Evolutionary conservation across 1,139 yeast genomes (phyloP), one percentile per base, ranked within the genome.

Genomic region (Hemisphaericaspora xylofermentans): DNA sequence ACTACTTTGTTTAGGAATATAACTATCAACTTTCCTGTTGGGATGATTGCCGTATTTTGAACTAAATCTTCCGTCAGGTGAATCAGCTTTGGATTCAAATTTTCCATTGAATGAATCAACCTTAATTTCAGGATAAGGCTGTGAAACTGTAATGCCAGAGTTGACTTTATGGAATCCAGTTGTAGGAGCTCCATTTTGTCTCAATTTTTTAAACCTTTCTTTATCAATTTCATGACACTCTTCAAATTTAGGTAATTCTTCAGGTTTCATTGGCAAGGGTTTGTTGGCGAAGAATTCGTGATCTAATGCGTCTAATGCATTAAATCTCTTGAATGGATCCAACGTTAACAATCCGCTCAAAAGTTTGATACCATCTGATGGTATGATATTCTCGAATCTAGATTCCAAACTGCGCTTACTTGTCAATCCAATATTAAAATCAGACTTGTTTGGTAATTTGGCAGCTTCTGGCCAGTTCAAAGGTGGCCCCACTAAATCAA

Each of bases 161-260:
- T 6, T 14, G 8, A 17, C 32, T 34, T 29, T 17, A 9, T 31
- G 31, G 24, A 31, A 24, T 24, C 26, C 30, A 33, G 35, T 26
- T 27, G 22, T 31, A n/a, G 33, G 3, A 16, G 12, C 21, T 7
- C 21, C 33, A 15, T 35, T 42, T 28, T 53, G 52, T 36, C 44
- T 47, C 25, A 50, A 37, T 33, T 55, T 51, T 51, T 78, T 80
- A 53, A 75, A 82, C 50, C 80, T 70, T 45, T 85, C 82, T 41
- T 81, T 80, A 56, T 87, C 95, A 32, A 88, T 79, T 60, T 93
- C 98, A 59, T 93, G 98, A 48, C 95, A 81, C 50, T 91, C 95
- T 47, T 85, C 89, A 52, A 84, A 86, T 35, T 63, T 64, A 0
- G 95, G 93, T 36, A 87, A 63, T n/a, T 78, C 78, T 12, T 63